A percentile compares a stretch with the other conserved stretches of the same genome.
Evolutionary conservation across 2,329 filamentous ascomycete genomes (phyloP).

Genomic region (Ophiostoma triangulosporum): DNA sequence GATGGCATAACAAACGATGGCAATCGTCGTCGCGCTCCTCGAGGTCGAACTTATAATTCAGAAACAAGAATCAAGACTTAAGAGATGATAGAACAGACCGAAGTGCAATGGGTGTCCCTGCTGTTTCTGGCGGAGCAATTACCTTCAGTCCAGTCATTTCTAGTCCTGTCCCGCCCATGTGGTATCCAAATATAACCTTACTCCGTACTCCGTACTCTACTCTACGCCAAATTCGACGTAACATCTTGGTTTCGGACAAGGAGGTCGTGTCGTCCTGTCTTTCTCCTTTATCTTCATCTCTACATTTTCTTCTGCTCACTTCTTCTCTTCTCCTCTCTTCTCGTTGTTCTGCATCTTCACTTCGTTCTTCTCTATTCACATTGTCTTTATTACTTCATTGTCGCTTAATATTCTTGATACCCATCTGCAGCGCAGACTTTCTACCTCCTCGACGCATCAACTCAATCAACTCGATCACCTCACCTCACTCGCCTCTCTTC

Average conservation of each 20-base stretch:
- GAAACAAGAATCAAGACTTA: too few relatives aligned
- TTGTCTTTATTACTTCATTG: not conserved
- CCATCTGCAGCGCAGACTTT: slow-evolving; percentile 8
- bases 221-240: slow-evolving; percentile 2
- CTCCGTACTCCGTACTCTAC: not conserved
- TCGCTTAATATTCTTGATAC: not conserved
- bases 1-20: too few relatives aligned
- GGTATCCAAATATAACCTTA: not conserved
- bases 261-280: not conserved
- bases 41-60: too few relatives aligned
- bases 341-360: not conserved
- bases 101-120: too few relatives aligned
- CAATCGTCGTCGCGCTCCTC: too few relatives aligned
- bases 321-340: not conserved
- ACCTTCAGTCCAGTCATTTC: too few relatives aligned
- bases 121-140: too few relatives aligned
- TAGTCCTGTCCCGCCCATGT: not conserved
- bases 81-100: too few relatives aligned
- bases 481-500: not conserved
- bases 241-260: slow-evolving; percentile 10
- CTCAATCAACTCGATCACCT: not conserved
- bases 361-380: not conserved
- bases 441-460: too few relatives aligned
- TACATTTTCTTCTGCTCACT: not conserved
- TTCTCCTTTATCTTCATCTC: not conserved